phyloP scores from a whole-genome alignment of 306 rosid species.

The Prunus campanulata region DNA sequence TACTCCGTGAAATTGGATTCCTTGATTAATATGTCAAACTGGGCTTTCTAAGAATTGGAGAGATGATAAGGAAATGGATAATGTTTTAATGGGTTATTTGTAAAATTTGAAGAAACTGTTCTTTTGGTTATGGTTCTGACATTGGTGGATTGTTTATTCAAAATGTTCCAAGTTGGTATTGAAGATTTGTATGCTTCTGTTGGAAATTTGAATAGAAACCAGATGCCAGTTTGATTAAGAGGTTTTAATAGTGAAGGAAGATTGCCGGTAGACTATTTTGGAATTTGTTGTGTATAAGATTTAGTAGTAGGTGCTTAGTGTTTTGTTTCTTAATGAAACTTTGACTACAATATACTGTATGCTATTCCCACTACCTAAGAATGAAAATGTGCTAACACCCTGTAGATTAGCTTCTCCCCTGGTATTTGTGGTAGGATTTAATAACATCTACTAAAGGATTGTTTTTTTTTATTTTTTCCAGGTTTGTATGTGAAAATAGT shows the following conservation, averaged over 20 bases:
- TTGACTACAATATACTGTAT: neutral
- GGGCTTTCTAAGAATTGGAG: neutral
- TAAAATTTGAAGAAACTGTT: neutral
- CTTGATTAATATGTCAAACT: neutral
- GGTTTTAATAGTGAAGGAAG: neutral
- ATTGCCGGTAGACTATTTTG: neutral
- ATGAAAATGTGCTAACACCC: neutral
- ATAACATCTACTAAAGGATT: neutral
- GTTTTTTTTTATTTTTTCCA: neutral
- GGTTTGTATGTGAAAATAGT: neutral
- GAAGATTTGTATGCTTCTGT: too few relatives aligned
- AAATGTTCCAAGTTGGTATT: neutral
- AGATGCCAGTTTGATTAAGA: neutral
- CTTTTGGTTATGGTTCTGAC: neutral
- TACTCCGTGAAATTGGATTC: neutral
- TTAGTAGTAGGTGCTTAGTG: neutral
- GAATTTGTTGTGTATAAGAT: neutral
- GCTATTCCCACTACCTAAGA: neutral
- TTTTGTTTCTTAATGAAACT: constrained; percentile 1
- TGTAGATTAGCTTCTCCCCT: too few relatives aligned
- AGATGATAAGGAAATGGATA: neutral
- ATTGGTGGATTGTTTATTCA: neutral
- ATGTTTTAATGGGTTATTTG: neutral
- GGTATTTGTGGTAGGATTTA: too few relatives aligned
- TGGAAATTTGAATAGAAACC: neutral